Evolutionary conservation across 768 basidiomycete species (phyloP).

Genomic region (Psilocybe azurescens): DNA sequence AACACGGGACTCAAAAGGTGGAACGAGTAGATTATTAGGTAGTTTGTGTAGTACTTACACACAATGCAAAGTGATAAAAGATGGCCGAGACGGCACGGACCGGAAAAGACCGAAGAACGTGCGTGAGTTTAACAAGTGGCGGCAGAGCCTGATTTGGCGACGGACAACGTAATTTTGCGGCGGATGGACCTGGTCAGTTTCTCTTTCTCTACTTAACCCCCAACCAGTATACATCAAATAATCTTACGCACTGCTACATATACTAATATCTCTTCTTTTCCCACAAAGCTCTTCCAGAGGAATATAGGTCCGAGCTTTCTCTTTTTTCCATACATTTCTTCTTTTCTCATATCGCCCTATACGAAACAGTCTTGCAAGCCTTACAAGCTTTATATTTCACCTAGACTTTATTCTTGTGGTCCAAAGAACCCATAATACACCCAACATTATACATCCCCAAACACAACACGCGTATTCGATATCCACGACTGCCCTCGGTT

Average conservation of each 20-base stretch:
- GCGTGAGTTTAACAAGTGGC: slow-evolving; percentile 42
- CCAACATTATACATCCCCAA: slow-evolving; percentile 1
- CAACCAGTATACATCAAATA: slow-evolving; percentile 23
- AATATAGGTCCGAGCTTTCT: slow-evolving; percentile 33
- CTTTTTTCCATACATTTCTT: slow-evolving; percentile 9
- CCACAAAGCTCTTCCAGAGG: slow-evolving; percentile 20
- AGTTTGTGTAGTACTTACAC: slow-evolving; percentile 2
- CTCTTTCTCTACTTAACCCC: slow-evolving; percentile 25
- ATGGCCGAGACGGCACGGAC: slow-evolving; percentile 10
- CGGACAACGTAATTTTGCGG: slow-evolving; percentile 39
- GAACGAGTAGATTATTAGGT: slow-evolving; percentile 65
- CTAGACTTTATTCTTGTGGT: slow-evolving; percentile 15
- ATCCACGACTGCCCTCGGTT: slow-evolving; percentile 4
- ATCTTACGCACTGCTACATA: slow-evolving; percentile 19
- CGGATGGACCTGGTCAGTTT: slow-evolving; percentile 30
- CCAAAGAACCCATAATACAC: slow-evolving; percentile 16
- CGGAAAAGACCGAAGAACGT: slow-evolving; percentile 54
- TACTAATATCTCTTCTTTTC: slow-evolving; percentile 27
- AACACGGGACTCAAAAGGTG: slow-evolving; percentile 49
- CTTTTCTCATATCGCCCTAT: slow-evolving; percentile 2
- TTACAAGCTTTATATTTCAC: slow-evolving; percentile 21
- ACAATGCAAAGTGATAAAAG: neutral
- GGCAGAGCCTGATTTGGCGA: slow-evolving; percentile 26
- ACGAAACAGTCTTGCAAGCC: slow-evolving; percentile 1
- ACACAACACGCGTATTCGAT: slow-evolving; percentile 5